phyloP scores from a whole-genome alignment of 1,284 basidiomycete species.

The Tetrapyrgos nigripes region DNA sequence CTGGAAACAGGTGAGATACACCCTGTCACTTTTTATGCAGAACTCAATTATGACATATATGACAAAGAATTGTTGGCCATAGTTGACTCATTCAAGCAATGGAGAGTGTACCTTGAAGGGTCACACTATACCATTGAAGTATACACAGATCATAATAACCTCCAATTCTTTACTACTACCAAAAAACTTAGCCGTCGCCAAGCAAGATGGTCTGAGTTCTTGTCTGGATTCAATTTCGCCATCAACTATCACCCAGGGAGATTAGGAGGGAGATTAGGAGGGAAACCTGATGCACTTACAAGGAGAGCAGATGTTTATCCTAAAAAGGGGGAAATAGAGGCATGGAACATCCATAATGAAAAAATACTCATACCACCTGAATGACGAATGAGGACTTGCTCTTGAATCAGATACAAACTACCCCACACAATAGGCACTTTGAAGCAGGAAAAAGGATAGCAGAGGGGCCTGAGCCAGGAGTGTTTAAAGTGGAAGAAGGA shows the following conservation, averaged over 20 bases:
- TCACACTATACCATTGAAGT: conserved; percentile 22
- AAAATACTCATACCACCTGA: conserved; percentile 27
- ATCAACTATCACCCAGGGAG: conserved; percentile 32
- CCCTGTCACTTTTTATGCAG: conserved; percentile 40
- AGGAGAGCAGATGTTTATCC: conserved; percentile 23
- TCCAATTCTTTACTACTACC: conserved; percentile 31
- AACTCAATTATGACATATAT: conserved; percentile 32
- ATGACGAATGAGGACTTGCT: conserved; percentile 13
- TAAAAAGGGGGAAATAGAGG: background rate
- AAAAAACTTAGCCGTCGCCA: conserved; percentile 30
- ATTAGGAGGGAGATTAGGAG: too few relatives aligned
- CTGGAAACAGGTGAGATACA: conserved; percentile 27
- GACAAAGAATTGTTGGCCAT: too few relatives aligned
- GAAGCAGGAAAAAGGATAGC: background rate
- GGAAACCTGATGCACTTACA: conserved; percentile 36
- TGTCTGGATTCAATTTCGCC: conserved; percentile 28
- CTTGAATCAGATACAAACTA: background rate
- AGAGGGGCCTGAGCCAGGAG: too few relatives aligned
- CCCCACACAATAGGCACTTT: background rate
- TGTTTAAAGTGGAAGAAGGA: background rate
- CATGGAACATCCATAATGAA: conserved; percentile 8
- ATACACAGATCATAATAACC: too few relatives aligned
- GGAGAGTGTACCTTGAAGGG: conserved; percentile 37
- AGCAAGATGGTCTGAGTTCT: too few relatives aligned
- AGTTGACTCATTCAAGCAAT: too few relatives aligned